Base-by-base conservation (phyloP, 2,329 filamentous ascomycete genomes). In the Gaeumannomyces sp. region DNA sequence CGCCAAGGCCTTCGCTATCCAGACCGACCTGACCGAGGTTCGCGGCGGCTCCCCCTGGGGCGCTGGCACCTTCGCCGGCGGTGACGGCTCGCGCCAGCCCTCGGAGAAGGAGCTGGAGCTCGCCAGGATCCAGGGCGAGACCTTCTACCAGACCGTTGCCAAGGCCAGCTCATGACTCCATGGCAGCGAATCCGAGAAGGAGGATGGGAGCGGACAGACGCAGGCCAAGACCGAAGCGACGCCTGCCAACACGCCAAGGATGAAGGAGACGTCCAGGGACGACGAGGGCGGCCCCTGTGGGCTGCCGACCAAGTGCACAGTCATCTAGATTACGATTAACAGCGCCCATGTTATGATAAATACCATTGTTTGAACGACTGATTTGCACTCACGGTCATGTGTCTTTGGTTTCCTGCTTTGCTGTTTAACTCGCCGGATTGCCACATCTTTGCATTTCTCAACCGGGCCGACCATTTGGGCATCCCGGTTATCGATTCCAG, bases 31-130 rank as follows among this genome's bases (percentile, higher is more conserved):
- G 50, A 75, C 74, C 35, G 93, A 97, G 82, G 83, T 95, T 68
- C 91, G 91, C 76, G 95, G 95, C 73, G 95, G 95, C 67, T 87
- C 85, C 67, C 84, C 95, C 56, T 99, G 95, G 95, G 95, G 94
- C 72, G 93, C 94, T 45, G 95, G 95, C 74, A 97, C 94, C 69
- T 96, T 97, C 72, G 83, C 93, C 68, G 87, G 75, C 67, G 82
- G 75, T 66, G 92, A 97, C 72, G 95, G 95, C 71, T 92, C 89
- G 66, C 89, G 95, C 73, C 89, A 94, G 83, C 95, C 95, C 62
- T 80, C 83, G 22, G 75, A 80, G 11, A 83, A 86, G 71, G 95
- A 99, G 83, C 80, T 96, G 68, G 83, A 90, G 77, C 75, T 98
- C 68, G 95, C 95, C 66, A 84, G 82, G 68, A 84, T 85, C 71